Percentiles rank a stretch among this genome's conserved stretches.
phyloP scores from a whole-genome alignment of 2,329 filamentous ascomycete species.

The Paraphoma sp. region DNA sequence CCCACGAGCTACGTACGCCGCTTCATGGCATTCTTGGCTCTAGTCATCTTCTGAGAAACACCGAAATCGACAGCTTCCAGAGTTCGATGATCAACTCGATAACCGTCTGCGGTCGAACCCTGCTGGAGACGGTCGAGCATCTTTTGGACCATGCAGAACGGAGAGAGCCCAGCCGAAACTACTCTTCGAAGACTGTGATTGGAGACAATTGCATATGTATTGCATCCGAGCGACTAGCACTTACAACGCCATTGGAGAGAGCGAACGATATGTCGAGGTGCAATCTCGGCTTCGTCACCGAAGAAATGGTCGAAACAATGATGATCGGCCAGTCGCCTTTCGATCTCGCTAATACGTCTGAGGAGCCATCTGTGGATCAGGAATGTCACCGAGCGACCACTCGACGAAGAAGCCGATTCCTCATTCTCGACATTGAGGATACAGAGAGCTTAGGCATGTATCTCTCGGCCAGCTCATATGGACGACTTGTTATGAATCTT shows the following conservation, averaged over 20 bases:
- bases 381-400: background rate
- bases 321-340: conserved; percentile 14
- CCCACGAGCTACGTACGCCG: conserved; percentile 59
- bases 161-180: conserved; percentile 35
- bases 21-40: conserved; percentile 45
- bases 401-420: conserved; percentile 18
- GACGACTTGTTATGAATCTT: conserved; percentile 38
- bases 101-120: conserved; percentile 52
- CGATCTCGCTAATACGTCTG: conserved; percentile 1
- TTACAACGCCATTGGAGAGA: conserved; percentile 17
- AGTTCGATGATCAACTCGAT: conserved; percentile 54
- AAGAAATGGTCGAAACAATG: conserved; percentile 16
- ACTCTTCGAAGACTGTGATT: conserved; percentile 38
- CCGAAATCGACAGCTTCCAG: conserved; percentile 47
- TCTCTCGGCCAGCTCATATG: conserved; percentile 39
- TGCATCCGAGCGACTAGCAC: conserved; percentile 24
- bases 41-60: conserved; percentile 55
- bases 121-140: conserved; percentile 51
- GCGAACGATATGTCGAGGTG: conserved; percentile 6
- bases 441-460: conserved; percentile 47
- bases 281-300: conserved; percentile 10
- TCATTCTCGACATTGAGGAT: conserved; percentile 25
- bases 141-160: conserved; percentile 26
- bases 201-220: conserved; percentile 21
- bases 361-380: background rate